phyloP scores from a whole-genome alignment of 2,329 filamentous ascomycete species.

The Colletotrichum musicola region DNA sequence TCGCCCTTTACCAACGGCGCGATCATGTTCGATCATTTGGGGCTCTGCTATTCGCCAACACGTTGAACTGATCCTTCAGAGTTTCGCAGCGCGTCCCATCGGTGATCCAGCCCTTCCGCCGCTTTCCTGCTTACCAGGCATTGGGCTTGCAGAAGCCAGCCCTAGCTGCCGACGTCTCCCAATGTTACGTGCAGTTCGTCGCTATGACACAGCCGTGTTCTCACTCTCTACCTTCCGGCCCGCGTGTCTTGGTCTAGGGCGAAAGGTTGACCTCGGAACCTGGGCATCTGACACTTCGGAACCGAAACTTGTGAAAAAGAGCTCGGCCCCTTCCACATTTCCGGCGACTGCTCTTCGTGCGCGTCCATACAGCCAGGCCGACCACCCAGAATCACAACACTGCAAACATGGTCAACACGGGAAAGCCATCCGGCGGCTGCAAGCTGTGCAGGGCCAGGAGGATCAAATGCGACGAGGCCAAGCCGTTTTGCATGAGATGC shows the following conservation, averaged over 20 bases:
- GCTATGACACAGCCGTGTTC: constrained; percentile 30
- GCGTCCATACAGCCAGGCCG: not conserved
- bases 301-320: constrained; percentile 28
- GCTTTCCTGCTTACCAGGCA: constrained; percentile 11
- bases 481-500: constrained; percentile 44
- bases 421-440: constrained; percentile 44
- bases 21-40: not conserved
- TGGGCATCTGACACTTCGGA: not conserved
- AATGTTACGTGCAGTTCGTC: constrained; percentile 25
- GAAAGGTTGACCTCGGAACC: constrained; percentile 12
- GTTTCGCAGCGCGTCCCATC: constrained; percentile 37
- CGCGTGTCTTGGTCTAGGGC: not conserved
- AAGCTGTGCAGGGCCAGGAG: constrained; percentile 43
- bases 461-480: constrained; percentile 44
- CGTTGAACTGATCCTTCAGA: constrained; percentile 8
- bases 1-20: constrained; percentile 8
- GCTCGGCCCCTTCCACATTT: constrained; percentile 11
- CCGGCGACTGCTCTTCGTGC: not conserved
- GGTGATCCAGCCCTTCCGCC: constrained; percentile 25
- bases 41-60: constrained; percentile 6
- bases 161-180: constrained; percentile 5
- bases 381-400: too few species aligned
- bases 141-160: constrained; percentile 20
- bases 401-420: constrained; percentile 43
- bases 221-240: not conserved